These are phyloP conservation scores for Zygoascus meyerae DNA, from an alignment of 1,139 yeast species.

Conservation along the genomic window DNA sequence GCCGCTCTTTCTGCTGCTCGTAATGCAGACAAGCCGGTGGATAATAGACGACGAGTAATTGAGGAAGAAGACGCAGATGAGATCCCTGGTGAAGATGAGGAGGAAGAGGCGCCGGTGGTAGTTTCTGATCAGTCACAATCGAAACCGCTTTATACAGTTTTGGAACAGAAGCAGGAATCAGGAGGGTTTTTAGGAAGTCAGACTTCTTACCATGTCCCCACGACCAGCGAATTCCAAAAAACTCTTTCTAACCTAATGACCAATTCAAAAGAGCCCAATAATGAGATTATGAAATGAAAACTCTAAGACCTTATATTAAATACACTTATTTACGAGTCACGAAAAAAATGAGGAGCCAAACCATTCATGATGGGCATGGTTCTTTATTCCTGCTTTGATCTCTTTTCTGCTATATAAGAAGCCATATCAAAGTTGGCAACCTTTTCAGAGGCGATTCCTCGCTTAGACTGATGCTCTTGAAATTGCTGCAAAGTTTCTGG, in stretches of 20 bases:
- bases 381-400: neutral
- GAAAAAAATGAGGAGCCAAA: neutral
- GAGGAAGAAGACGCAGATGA: conserved; percentile 19
- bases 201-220: conserved; percentile 22
- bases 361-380: neutral
- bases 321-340: neutral
- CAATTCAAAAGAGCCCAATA: conserved; percentile 1
- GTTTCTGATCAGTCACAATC: conserved; percentile 8
- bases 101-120: conserved; percentile 13
- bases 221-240: conserved; percentile 15
- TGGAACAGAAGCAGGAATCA: conserved; percentile 34
- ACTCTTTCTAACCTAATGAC: conserved; percentile 13
- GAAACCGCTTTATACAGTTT: conserved; percentile 38
- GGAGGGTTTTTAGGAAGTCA: conserved; percentile 25
- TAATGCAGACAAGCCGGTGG: conserved; percentile 12
- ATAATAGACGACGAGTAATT: conserved; percentile 13
- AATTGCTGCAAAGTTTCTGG: conserved; percentile 33
- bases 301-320: no score
- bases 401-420: conserved; percentile 24
- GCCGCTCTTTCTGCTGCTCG: conserved; percentile 20
- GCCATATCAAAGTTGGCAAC: conserved; percentile 30
- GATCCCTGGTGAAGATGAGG: conserved; percentile 2
- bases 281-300: no score
- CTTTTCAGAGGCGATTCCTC: conserved; percentile 20
- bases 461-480: conserved; percentile 23